Conservation (phyloP, 345 rosid species). For the Rhodamnia rubescens region DNA sequence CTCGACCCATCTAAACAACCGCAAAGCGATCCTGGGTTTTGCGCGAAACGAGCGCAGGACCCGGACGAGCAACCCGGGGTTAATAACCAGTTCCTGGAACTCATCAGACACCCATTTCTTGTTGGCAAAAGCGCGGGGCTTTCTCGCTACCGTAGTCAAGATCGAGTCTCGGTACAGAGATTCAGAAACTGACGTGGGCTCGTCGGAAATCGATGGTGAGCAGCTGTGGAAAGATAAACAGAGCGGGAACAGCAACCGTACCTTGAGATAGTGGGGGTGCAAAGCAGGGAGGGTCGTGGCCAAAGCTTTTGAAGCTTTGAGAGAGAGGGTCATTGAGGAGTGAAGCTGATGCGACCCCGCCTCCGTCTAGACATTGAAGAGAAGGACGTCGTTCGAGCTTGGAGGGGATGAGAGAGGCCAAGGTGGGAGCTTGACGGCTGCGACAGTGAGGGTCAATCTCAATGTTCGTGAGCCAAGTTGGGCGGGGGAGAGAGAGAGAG, state of each 20-base stretch:
- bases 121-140: conserved; percentile 23
- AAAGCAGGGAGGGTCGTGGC: conserved; percentile 1
- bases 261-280: conserved; percentile 11
- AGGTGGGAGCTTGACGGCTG: not conserved
- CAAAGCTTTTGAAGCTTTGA: conserved; percentile 50
- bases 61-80: conserved; percentile 38
- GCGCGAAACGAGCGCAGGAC: conserved; percentile 35
- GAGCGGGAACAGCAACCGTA: conserved; percentile 16
- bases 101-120: conserved; percentile 30
- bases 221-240: conserved; percentile 9
- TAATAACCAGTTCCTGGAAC: conserved; percentile 24
- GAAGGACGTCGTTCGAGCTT: not conserved
- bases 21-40: conserved; percentile 42
- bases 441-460: not conserved
- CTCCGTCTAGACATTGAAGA: not conserved
- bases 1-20: conserved; percentile 50
- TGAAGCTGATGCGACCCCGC: not conserved
- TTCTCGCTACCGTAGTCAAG: conserved; percentile 20
- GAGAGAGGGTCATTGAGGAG: conserved; percentile 51
- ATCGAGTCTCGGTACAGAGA: conserved; percentile 37
- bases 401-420: not conserved
- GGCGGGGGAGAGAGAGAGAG: not conserved
- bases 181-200: not conserved
- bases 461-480: not conserved
- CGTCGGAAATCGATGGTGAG: conserved; percentile 7